A percentile compares a stretch with the other conserved stretches of the same genome.
These are phyloP conservation scores for Bromus sterilis DNA, from an alignment of 176 grass and related monocot species.

Conservation along the genomic window DNA sequence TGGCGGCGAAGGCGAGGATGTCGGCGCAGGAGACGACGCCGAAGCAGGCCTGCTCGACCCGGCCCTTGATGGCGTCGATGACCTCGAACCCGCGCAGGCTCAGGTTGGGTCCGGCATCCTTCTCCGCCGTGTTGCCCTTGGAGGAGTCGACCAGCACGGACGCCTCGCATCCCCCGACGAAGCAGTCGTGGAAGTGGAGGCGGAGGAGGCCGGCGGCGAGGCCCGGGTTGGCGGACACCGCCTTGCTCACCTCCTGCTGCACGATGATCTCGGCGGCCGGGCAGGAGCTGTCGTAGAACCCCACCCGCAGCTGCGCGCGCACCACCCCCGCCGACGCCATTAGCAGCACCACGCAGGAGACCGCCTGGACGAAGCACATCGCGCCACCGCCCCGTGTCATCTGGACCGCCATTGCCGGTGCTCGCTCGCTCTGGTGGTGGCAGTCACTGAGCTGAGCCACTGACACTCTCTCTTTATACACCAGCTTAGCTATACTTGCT, in stretches of 20 bases:
- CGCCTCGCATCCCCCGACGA: slow-evolving; percentile 69
- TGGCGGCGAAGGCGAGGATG: slow-evolving; percentile 88
- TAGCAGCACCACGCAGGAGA: slow-evolving; percentile 23
- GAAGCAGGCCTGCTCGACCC: slow-evolving; percentile 59
- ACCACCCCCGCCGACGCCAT: slow-evolving; percentile 18
- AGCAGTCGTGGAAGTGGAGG: slow-evolving; percentile 89
- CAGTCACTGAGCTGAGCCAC: too few species aligned
- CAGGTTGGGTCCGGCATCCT: slow-evolving; percentile 65
- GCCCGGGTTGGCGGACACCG: slow-evolving; percentile 40
- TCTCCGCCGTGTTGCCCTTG: slow-evolving; percentile 63
- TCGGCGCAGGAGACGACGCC: slow-evolving; percentile 82
- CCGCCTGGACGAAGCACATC: background rate
- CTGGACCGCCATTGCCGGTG: slow-evolving; percentile 5
- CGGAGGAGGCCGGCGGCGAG: slow-evolving; percentile 62
- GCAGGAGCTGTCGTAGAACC: slow-evolving; percentile 69
- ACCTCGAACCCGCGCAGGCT: slow-evolving; percentile 84
- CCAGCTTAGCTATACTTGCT: background rate
- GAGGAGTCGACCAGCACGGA: slow-evolving; percentile 87
- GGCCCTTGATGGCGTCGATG: slow-evolving; percentile 55
- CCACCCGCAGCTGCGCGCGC: slow-evolving; percentile 49
- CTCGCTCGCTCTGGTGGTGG: background rate
- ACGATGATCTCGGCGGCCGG: slow-evolving; percentile 73
- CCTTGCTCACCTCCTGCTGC: slow-evolving; percentile 64
- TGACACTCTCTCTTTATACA: slow-evolving; percentile 11
- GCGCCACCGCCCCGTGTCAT: background rate